Evolutionary conservation across 1,284 basidiomycete species (phyloP), one percentile per base, ranked within the genome.

Genomic region (Ustilago curta): DNA sequence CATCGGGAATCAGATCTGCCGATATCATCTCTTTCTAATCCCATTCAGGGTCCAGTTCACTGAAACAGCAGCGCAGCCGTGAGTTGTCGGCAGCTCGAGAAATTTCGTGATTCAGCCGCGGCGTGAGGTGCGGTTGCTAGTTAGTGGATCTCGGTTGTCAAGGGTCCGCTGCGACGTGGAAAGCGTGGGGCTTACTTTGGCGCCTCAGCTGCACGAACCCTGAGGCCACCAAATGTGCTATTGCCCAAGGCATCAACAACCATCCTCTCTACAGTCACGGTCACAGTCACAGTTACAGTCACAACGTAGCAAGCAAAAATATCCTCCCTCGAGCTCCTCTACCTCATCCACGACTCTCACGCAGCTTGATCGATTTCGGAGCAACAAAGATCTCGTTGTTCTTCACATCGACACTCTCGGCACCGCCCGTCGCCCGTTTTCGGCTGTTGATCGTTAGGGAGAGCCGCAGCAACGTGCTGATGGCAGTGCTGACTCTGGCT

Each of bases 21-120:
- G 35, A 37, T 37, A 16, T 37, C 16, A 37, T 37, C 35, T 37
- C 35, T 14, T 37, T 14, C 35, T 37, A n/a, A n/a, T 37, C 35
- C 35, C 35, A 37, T 37, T 37, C 35, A 37, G 35, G 35, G 35
- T 37, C 35, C 35, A 37, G 14, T 5, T 37, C 11, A 37, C 14
- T 32, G 31, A 4, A 32, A 32, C 31, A 9, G 14, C 35, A 16
- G 35, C 12, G 9, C n/a, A n/a, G n/a, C n/a, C n/a, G n/a, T n/a
- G n/a, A n/a, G n/a, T n/a, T 18, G 5, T 16, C 27, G 27, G 45
- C 48, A 21, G 31, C 19, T n/a, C 11, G 18, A 14, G 31, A 55
- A 55, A 61, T 54, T 61, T 54, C 51, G 59, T 61, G 52, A 48
- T 61, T 61, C 42, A 45, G 35, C 21, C 29, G 27, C 44, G 55